A percentile compares a stretch with the other conserved stretches of the same genome.
phyloP scores from a whole-genome alignment of 768 basidiomycete genomes.

The Termitomyces sp. region DNA sequence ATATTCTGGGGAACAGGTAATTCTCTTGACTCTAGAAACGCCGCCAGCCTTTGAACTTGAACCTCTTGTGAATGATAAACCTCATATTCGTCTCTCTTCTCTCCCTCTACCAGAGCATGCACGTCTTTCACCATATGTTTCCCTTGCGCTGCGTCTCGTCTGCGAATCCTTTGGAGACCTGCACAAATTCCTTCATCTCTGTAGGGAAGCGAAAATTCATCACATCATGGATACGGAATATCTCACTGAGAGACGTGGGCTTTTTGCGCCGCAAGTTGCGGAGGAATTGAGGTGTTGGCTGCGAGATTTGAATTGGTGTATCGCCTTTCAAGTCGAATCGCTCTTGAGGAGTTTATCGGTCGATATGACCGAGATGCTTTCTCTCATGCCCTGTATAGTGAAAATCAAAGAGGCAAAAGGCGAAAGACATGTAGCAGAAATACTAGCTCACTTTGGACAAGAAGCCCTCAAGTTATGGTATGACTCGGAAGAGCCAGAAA shows the following conservation, averaged over 20 bases:
- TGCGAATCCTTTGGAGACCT: constrained; percentile 30
- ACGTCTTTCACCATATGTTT: constrained; percentile 43
- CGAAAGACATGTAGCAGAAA: constrained; percentile 25
- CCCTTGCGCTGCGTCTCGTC: constrained; percentile 46
- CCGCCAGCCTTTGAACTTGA: constrained; percentile 34
- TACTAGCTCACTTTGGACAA: constrained; percentile 35
- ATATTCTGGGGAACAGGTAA: constrained; percentile 22
- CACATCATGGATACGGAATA: constrained; percentile 28
- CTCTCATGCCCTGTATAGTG: constrained; percentile 29
- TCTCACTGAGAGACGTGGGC: constrained; percentile 30
- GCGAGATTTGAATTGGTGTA: constrained; percentile 32
- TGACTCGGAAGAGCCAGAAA: constrained; percentile 12
- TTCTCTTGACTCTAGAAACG: constrained; percentile 36
- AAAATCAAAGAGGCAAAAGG: constrained; percentile 24
- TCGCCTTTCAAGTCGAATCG: constrained; percentile 59
- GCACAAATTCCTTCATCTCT: constrained; percentile 30
- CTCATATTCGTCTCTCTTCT: constrained; percentile 30
- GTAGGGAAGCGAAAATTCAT: constrained; percentile 31
- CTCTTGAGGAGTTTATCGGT: constrained; percentile 32
- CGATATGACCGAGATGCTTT: constrained; percentile 47
- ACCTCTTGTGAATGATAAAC: not conserved
- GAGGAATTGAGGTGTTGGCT: constrained; percentile 27
- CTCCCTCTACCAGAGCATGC: constrained; percentile 37
- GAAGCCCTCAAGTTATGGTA: constrained; percentile 21
- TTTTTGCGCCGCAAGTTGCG: constrained; percentile 37